A percentile compares a stretch with the other conserved stretches of the same genome.
Conservation (phyloP, 306 rosid species). For the Trichosanthes cucumerina region DNA sequence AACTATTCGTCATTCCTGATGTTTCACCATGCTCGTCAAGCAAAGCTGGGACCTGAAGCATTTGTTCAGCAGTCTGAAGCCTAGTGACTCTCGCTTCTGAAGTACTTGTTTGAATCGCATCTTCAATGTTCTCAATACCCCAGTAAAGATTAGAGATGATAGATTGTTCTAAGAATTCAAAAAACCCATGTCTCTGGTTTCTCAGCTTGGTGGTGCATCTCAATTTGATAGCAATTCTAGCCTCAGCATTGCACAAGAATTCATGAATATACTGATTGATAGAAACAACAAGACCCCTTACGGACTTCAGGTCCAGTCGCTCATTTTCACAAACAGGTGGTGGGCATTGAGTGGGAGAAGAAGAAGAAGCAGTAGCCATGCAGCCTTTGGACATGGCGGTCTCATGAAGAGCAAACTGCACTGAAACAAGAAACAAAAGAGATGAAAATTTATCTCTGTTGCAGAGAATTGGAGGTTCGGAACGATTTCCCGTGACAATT, state of each 20-base stretch:
- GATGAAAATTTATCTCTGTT: conserved; percentile 11
- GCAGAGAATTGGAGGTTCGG: conserved; percentile 13
- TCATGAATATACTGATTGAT: conserved; percentile 39
- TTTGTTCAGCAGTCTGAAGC: conserved; percentile 50
- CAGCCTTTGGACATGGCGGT: conserved; percentile 14
- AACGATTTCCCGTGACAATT: conserved; percentile 46
- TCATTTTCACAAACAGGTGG: conserved; percentile 20
- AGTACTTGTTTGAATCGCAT: conserved; percentile 31
- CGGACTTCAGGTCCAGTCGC: conserved; percentile 41
- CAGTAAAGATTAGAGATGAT: conserved; percentile 59
- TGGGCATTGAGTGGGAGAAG: conserved; percentile 14
- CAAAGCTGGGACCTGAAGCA: conserved; percentile 80
- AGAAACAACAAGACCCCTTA: conserved; percentile 37
- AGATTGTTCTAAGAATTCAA: conserved; percentile 59
- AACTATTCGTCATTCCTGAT: conserved; percentile 41
- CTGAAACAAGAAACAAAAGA: conserved; percentile 1
- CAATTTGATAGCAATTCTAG: conserved; percentile 30
- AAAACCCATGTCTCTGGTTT: conserved; percentile 42
- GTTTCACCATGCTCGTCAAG: conserved; percentile 55
- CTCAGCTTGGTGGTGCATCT: conserved; percentile 41
- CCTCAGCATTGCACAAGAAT: conserved; percentile 31
- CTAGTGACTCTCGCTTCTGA: conserved; percentile 27
- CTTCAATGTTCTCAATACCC: conserved; percentile 55
- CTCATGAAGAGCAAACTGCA: conserved; percentile 3
- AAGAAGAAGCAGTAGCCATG: conserved; percentile 13